Conservation (phyloP, 768 basidiomycete genomes). For the Panaeolus papilionaceus region DNA sequence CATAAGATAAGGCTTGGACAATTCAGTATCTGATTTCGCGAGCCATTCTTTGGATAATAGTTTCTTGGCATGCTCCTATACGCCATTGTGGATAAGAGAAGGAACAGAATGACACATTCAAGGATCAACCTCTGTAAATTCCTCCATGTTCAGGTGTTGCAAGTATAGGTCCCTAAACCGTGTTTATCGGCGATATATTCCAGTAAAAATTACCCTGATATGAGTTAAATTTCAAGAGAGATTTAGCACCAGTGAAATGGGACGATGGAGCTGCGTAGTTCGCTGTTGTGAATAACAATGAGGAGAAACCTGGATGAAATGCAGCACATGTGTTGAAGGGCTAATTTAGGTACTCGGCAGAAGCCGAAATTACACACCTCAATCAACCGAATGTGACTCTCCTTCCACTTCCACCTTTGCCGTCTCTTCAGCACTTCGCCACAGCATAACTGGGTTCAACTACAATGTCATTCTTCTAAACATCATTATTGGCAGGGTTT, state of each 20-base stretch:
- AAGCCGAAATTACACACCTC: not conserved
- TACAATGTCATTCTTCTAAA: not conserved
- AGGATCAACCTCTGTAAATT: slow-evolving; percentile 31
- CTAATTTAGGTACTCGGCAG: not conserved
- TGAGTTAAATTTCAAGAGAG: not conserved
- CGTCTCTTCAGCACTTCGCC: not conserved
- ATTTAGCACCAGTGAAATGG: not conserved
- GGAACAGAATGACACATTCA: slow-evolving; percentile 8
- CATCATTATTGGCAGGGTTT: not conserved
- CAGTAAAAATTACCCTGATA: not conserved
- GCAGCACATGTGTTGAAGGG: not conserved
- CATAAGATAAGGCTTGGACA: slow-evolving; percentile 73
- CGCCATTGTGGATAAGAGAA: slow-evolving; percentile 5
- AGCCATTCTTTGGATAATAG: slow-evolving; percentile 79
- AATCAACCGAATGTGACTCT: not conserved
- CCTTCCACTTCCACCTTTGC: not conserved
- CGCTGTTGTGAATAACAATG: not conserved
- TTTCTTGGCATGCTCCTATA: slow-evolving; percentile 60
- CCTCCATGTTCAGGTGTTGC: slow-evolving; percentile 24
- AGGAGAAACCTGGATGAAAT: not conserved
- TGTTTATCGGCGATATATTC: not conserved
- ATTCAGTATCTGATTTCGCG: slow-evolving; percentile 63
- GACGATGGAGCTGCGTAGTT: not conserved
- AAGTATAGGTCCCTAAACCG: not conserved
- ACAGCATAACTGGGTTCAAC: not conserved